Percentiles rank a stretch among this genome's conserved stretches.
Evolutionary conservation across 2,329 filamentous ascomycete genomes (phyloP).

Genomic region (Talaromyces sp.): DNA sequence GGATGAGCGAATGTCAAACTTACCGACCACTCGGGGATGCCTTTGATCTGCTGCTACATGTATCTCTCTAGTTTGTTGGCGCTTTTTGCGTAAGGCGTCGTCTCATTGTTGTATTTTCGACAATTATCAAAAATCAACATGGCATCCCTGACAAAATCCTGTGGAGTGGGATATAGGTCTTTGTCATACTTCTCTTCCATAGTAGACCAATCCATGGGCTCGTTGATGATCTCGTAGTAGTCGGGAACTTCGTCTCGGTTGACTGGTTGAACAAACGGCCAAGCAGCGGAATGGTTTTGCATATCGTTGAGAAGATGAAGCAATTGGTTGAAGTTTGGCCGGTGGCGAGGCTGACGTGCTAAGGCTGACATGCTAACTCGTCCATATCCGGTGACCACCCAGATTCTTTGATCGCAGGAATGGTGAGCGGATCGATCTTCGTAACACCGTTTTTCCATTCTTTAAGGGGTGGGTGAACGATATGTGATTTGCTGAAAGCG

Average conservation of each 20-base stretch:
- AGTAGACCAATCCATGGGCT: constrained; percentile 92
- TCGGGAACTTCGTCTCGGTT: constrained; percentile 96
- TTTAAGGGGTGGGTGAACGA: constrained; percentile 77
- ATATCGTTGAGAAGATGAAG: constrained; percentile 89
- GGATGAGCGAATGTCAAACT: constrained; percentile 21
- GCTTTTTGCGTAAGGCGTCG: constrained; percentile 88
- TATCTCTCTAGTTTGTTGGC: constrained; percentile 90
- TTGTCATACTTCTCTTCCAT: constrained; percentile 96
- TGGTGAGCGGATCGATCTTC: constrained; percentile 77
- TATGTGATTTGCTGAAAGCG: constrained; percentile 81
- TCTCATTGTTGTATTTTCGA: constrained; percentile 93
- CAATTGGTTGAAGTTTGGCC: constrained; percentile 92
- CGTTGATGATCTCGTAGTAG: constrained; percentile 97
- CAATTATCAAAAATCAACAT: constrained; percentile 92
- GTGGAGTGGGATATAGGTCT: constrained; percentile 83
- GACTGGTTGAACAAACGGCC: constrained; percentile 92
- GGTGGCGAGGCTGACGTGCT: constrained; percentile 91
- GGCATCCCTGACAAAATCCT: constrained; percentile 88
- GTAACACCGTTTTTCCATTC: constrained; percentile 74
- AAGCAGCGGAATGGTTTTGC: constrained; percentile 87
- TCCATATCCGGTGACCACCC: constrained; percentile 99
- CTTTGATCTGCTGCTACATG: constrained; percentile 90
- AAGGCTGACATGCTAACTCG: constrained; percentile 85
- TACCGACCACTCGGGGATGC: constrained; percentile 86
- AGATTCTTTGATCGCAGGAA: constrained; percentile 82